Evolutionary conservation across 257 asterid species (phyloP), one percentile per base, ranked within the genome.

Genomic region (Lantana camara): DNA sequence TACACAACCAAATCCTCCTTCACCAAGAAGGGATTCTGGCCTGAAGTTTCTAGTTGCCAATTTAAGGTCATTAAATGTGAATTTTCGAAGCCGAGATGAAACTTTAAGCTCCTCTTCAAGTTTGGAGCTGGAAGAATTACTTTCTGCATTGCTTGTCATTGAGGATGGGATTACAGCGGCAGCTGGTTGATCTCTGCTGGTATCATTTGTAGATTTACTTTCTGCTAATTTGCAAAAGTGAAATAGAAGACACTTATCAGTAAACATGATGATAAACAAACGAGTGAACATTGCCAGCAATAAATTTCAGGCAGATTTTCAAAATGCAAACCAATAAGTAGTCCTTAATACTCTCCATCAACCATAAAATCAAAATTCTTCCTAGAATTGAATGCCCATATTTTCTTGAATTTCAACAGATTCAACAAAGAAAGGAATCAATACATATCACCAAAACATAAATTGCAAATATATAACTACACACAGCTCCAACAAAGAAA

Each of bases 1-100:
- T 24, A 93, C 99, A 68, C 99, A 93, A 40, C 99, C 99, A 41
- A 93, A 93, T 13, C 99, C 99, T 40, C 99, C 99, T 80, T 93
- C 99, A 52, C 99, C 99, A 49, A 93, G 96, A 72, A 93, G 97
- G 4, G 97, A 90, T 50, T 93, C 99, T 6, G 99, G 99, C 69
- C 97, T 83, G 57, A 93, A 93, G 66, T 93, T 93, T 73, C 99
- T 81, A 7, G 99, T 93, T 53, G 99, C 97, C 59, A 73, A 61
- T 73, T 93, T 93, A 73, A 93, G 87, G 75, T 90, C 99, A 21
- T 85, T 93, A 69, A 93, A 93, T 4, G 87, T 48, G 42, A 93
- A 93, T 61, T 90, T 93, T 21, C 97, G 79, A 74, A 93, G 95
- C 55, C 97, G 79, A 52, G 99, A 82, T 63, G 94, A 83, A 23